Evolutionary conservation across 1,284 basidiomycete species (phyloP), one percentile per base, ranked within the genome.

Genomic region (Anthracocystis walkeri): DNA sequence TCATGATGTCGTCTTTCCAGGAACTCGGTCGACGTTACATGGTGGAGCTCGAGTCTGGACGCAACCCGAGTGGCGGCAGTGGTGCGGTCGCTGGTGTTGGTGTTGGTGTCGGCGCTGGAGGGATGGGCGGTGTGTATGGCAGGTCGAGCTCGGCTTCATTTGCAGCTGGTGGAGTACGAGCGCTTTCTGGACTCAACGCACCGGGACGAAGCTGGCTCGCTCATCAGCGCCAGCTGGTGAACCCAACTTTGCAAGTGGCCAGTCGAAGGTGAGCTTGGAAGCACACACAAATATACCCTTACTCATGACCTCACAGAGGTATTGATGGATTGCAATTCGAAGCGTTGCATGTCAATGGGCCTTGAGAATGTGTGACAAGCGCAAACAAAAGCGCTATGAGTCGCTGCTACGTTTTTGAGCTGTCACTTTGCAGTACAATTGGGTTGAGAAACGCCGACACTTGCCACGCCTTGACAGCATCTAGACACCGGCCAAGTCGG

Each of bases 1-100:
- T 80, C 33, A 78, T 79, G 70, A 67, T 69, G 61, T 67, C 72
- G 7, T 65, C 76, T 6, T 79, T 50, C 42, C 75, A 77, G 51
- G 70, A 70, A n/a, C 48, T 77, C 25, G 75, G 75, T 2, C 53
- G 69, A 42, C 55, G 75, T 12, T 77, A 77, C 42, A 69, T 73
- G 70, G 58, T 72, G 14, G 75, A 77, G 51, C 58, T 77, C 8
- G 75, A 77, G 40, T 69, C 69, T 27, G 69, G 73, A 31, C 57
- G 68, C 45, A 71, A 68, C 20, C 65, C 68, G 23, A 72, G 74
- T 27, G 66, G 60, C n/a, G 72, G 72, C 21, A 49, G 59, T 4
- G 58, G 65, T 20, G 56, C n/a, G n/a, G n/a, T n/a, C n/a, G n/a
- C 20, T n/a, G 57, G 46, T 3, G 27, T 46, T 14, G 57, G 45